Evolutionary conservation across 148 eudicot genomes (phyloP).

Genomic region (Persicaria maculosa): DNA sequence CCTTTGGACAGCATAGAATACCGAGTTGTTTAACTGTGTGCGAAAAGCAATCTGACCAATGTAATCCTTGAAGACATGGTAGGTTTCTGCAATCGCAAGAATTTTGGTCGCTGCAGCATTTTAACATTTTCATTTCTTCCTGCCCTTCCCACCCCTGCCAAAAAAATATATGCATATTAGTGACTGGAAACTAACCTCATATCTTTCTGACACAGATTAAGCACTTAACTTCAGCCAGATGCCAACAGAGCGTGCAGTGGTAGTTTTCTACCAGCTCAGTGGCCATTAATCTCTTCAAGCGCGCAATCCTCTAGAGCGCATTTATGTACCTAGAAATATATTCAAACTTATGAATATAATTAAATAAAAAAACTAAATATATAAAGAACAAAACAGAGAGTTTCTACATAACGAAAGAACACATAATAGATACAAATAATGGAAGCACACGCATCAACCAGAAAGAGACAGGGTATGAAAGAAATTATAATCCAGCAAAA

Average conservation of each 20-base stretch:
- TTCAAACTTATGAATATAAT: not conserved
- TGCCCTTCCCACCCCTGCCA: slow-evolving; percentile 19
- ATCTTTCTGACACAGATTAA: slow-evolving; percentile 32
- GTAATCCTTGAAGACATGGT: slow-evolving; percentile 42
- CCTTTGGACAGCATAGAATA: slow-evolving; percentile 71
- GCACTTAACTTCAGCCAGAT: slow-evolving; percentile 63
- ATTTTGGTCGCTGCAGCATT: slow-evolving; percentile 49
- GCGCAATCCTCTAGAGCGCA: slow-evolving; percentile 59
- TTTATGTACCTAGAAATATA: slow-evolving; percentile 42
- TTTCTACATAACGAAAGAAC: not conserved
- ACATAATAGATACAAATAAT: slow-evolving; percentile 44
- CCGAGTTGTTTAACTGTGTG: slow-evolving; percentile 61
- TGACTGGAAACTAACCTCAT: slow-evolving; percentile 34
- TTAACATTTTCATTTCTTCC: slow-evolving; percentile 49
- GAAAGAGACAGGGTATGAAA: slow-evolving; percentile 76
- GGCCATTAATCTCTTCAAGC: slow-evolving; percentile 51
- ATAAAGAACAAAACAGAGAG: not conserved
- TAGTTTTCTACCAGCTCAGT: slow-evolving; percentile 69
- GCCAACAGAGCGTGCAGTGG: slow-evolving; percentile 83
- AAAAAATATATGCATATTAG: slow-evolving; percentile 12
- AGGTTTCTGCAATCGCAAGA: slow-evolving; percentile 67
- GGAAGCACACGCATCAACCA: slow-evolving; percentile 20
- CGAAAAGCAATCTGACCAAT: slow-evolving; percentile 78
- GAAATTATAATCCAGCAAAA: slow-evolving; percentile 66
- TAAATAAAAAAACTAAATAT: not conserved